Evolutionary conservation across 2,329 filamentous ascomycete species (phyloP).

Genomic region (Pseudogymnoascus sp.): DNA sequence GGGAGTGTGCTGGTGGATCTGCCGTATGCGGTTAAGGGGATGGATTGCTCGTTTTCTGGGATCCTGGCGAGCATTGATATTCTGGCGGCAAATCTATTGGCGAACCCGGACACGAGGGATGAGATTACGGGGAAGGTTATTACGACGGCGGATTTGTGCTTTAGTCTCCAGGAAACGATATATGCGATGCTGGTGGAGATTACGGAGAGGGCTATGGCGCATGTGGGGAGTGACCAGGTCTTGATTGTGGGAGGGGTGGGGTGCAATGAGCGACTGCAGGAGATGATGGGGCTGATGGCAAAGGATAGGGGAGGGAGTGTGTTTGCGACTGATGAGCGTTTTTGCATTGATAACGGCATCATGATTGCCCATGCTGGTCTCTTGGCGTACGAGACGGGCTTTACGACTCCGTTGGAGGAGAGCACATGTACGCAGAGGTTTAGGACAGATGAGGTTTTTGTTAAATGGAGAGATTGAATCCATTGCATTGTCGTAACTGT

Average conservation of each 20-base stretch:
- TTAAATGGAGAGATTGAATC: slow-evolving; percentile 63
- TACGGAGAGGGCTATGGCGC: slow-evolving; percentile 96
- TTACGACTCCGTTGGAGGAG: slow-evolving; percentile 67
- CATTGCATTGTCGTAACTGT: neutral
- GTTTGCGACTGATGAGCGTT: slow-evolving; percentile 91
- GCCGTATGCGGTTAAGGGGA: slow-evolving; percentile 94
- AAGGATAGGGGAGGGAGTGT: slow-evolving; percentile 79
- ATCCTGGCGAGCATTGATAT: slow-evolving; percentile 80
- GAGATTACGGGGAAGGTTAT: slow-evolving; percentile 50
- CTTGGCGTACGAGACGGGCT: slow-evolving; percentile 75
- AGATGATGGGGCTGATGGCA: slow-evolving; percentile 99
- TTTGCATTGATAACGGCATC: slow-evolving; percentile 98
- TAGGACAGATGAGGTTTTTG: slow-evolving; percentile 72
- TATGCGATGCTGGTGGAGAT: slow-evolving; percentile 98
- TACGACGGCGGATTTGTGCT: slow-evolving; percentile 81
- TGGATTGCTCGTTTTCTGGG: slow-evolving; percentile 95
- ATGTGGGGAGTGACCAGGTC: slow-evolving; percentile 85
- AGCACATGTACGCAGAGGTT: slow-evolving; percentile 81
- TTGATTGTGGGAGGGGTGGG: slow-evolving; percentile 94
- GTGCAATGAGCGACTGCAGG: slow-evolving; percentile 86
- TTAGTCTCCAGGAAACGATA: slow-evolving; percentile 89
- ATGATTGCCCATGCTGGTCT: slow-evolving; percentile 98
- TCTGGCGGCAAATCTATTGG: slow-evolving; percentile 62
- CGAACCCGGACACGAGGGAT: slow-evolving; percentile 36
- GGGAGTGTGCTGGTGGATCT: slow-evolving; percentile 70